phyloP scores from a whole-genome alignment of 192 early-diverging fungal species.

The Dissophora ornata region DNA sequence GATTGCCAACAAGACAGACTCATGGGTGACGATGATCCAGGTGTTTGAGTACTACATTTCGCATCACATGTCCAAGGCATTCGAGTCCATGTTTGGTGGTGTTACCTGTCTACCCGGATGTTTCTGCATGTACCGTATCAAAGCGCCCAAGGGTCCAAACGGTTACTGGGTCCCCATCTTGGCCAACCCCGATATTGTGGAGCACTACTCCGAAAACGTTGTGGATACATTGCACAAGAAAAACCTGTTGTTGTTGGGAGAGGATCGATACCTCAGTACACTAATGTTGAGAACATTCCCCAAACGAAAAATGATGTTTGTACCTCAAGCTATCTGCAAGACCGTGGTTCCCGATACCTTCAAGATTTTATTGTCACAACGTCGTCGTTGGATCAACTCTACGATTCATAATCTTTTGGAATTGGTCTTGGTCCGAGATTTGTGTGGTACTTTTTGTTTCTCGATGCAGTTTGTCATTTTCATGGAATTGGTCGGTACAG shows the following conservation, averaged over 20 bases:
- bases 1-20: slow-evolving; percentile 91
- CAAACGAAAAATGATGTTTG: slow-evolving; percentile 84
- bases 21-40: slow-evolving; percentile 93
- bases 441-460: slow-evolving; percentile 95
- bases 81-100: slow-evolving; percentile 94
- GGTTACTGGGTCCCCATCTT: slow-evolving; percentile 80
- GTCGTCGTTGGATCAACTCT: slow-evolving; percentile 95
- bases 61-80: slow-evolving; percentile 91
- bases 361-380: slow-evolving; percentile 83
- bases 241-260: slow-evolving; percentile 83
- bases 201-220: slow-evolving; percentile 78
- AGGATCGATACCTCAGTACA: slow-evolving; percentile 87
- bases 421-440: slow-evolving; percentile 85
- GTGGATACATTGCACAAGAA: slow-evolving; percentile 84
- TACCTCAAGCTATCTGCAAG: slow-evolving; percentile 81
- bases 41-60: slow-evolving; percentile 98
- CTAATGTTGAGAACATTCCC: slow-evolving; percentile 87
- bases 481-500: slow-evolving; percentile 92
- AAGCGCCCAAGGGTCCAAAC: slow-evolving; percentile 75
- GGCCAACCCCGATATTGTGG: slow-evolving; percentile 86
- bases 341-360: slow-evolving; percentile 86
- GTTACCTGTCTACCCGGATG: slow-evolving; percentile 95
- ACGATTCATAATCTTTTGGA: slow-evolving; percentile 94
- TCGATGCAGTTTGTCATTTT: slow-evolving; percentile 97
- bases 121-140: slow-evolving; percentile 97